phyloP scores from a whole-genome alignment of 768 basidiomycete genomes.

The Lactifluus subvellereus region DNA sequence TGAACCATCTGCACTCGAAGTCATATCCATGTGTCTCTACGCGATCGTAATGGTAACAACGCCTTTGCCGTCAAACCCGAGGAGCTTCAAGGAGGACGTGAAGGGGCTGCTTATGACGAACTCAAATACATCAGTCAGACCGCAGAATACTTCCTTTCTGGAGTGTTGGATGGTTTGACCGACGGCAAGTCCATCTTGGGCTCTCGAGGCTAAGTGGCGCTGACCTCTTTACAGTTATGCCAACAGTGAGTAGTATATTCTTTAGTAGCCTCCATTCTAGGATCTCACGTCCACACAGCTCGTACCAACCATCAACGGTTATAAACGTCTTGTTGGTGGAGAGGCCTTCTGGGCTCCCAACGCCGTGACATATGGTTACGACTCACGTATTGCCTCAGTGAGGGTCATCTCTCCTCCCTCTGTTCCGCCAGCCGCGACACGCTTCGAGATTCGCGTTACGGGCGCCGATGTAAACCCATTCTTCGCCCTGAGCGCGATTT shows the following conservation, averaged over 20 bases:
- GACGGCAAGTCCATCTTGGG: slow-evolving; percentile 53
- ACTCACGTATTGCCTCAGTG: slow-evolving; percentile 87
- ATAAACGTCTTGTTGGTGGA: slow-evolving; percentile 92
- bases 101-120: slow-evolving; percentile 70
- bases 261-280: neutral
- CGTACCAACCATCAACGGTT: slow-evolving; percentile 91
- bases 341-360: slow-evolving; percentile 95
- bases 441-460: slow-evolving; percentile 90
- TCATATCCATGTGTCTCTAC: slow-evolving; percentile 89
- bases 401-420: slow-evolving; percentile 91
- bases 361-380: slow-evolving; percentile 90
- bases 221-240: slow-evolving; percentile 20
- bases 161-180: slow-evolving; percentile 80
- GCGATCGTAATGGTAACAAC: slow-evolving; percentile 62
- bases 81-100: slow-evolving; percentile 58
- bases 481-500: slow-evolving; percentile 82
- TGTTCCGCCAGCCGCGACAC: slow-evolving; percentile 71
- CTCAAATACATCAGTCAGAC: slow-evolving; percentile 77
- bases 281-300: slow-evolving; percentile 38
- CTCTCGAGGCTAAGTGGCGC: neutral
- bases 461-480: slow-evolving; percentile 98
- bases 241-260: slow-evolving; percentile 12
- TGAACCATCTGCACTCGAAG: slow-evolving; percentile 33
- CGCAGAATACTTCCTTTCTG: slow-evolving; percentile 93
- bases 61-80: slow-evolving; percentile 67